Evolutionary conservation across 345 rosid genomes (phyloP), one percentile per base, ranked within the genome.

Genomic region (Noccaea bulbosa): DNA sequence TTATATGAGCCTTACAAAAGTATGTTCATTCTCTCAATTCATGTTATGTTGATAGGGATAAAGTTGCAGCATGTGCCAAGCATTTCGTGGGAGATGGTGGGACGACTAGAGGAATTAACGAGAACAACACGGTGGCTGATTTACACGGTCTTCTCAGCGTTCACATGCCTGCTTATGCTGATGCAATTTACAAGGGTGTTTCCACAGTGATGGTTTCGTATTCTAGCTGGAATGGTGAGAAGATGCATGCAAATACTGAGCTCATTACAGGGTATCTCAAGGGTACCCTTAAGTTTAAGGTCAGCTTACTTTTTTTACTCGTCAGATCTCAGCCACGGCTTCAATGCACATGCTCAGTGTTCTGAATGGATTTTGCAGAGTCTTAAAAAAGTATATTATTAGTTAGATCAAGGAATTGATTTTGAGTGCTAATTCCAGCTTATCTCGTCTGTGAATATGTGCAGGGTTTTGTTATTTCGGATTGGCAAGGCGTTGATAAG

Each of bases 41-140:
- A 0, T 38, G 39, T 22, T n/a, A 12, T 50, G 20, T n/a, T 46
- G 17, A 66, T 62, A 94, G 99, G 88, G 86, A 83, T 48, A 91
- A 88, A 78, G 96, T 91, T 77, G 93, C 87, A 52, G 93, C 99
- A 3, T 94, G 99, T 76, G 91, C 99, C 16, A 91, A 94, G 88
- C 99, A 94, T 77, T 94, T 80, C 56, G 89, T 94, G 59, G 99
- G 99, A 69, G 97, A 94, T 80, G 99, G 99, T 72, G 99, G 99
- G 65, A 94, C 99, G 72, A 84, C 87, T 15, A 59, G 84, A 11
- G 99, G 99, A 46, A 77, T 87, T 40, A 94, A 94, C 41, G 97
- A 91, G 79, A 73, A 91, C 80, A 91, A 93, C 76, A 89, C 98
- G 2, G 69, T 84, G 49, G 71, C 72, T 62, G 92, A 84, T 84